Evolutionary conservation across 129 eudicot genomes (phyloP).

Genomic region (Chrysanthemum seticuspe): DNA sequence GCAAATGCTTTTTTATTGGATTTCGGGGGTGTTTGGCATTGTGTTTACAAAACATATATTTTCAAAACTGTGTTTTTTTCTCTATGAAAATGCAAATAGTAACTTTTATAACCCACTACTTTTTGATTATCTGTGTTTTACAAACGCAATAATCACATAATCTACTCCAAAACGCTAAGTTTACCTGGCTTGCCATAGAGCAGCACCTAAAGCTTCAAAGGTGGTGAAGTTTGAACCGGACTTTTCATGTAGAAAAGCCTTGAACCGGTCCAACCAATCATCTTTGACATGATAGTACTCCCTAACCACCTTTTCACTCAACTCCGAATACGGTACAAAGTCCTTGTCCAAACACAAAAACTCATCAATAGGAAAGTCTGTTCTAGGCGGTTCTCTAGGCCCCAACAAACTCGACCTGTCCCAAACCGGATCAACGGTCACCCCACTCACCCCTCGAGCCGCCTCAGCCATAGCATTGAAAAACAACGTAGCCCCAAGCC

Average conservation of each 20-base stretch:
- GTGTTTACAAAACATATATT: no score
- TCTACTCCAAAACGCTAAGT: background rate
- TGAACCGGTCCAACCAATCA: conserved; percentile 68
- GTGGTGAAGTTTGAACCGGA: conserved; percentile 70
- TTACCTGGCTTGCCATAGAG: conserved; percentile 79
- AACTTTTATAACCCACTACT: no score
- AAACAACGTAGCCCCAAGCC: conserved; percentile 61
- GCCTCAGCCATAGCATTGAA: conserved; percentile 71
- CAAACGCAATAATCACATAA: no score
- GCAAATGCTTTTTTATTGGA: no score
- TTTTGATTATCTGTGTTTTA: no score
- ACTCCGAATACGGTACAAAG: conserved; percentile 42
- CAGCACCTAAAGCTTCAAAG: conserved; percentile 86
- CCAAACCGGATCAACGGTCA: conserved; percentile 68
- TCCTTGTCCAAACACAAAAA: conserved; percentile 47
- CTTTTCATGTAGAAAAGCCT: conserved; percentile 38
- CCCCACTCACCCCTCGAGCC: conserved; percentile 52
- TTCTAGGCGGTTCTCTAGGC: conserved; percentile 60
- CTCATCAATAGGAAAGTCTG: conserved; percentile 48
- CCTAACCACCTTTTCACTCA: conserved; percentile 42
- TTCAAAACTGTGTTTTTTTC: no score
- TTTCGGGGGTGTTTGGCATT: no score
- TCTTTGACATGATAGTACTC: conserved; percentile 55
- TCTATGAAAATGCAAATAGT: no score
- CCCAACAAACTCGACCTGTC: conserved; percentile 58